These are phyloP conservation scores for Narthecium ossifragum DNA, from an alignment of 106 monocot species.

Conservation along the genomic window DNA sequence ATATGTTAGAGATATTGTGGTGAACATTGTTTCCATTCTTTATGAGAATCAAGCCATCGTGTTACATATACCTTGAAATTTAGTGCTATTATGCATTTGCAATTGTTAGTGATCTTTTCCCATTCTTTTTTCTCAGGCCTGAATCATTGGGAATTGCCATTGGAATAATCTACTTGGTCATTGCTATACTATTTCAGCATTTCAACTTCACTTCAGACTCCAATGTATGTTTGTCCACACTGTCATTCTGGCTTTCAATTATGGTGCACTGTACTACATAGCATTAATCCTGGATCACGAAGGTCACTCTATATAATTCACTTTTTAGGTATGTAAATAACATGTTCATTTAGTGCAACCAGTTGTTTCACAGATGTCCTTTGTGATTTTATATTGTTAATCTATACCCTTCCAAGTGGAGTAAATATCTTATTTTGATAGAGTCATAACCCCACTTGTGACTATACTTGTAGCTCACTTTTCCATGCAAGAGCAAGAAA, in stretches of 20 bases:
- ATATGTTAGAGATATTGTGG: background rate
- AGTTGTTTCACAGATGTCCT: background rate
- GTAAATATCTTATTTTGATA: too few relatives aligned
- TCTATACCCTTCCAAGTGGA: background rate
- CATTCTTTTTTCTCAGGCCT: constrained; percentile 40
- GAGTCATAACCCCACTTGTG: too few relatives aligned
- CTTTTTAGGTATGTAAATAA: background rate
- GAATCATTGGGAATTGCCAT: constrained; percentile 89
- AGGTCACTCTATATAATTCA: background rate
- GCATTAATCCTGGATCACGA: background rate
- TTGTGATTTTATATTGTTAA: background rate
- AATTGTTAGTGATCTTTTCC: background rate
- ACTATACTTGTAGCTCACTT: too few relatives aligned
- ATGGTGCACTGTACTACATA: too few relatives aligned
- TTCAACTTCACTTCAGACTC: constrained; percentile 89
- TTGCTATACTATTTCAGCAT: constrained; percentile 86
- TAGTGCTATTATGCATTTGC: too few relatives aligned
- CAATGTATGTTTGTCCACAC: constrained; percentile 39
- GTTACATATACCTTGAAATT: too few relatives aligned
- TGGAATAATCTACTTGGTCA: constrained; percentile 81
- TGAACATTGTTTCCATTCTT: background rate
- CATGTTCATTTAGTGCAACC: background rate
- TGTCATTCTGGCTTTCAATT: background rate
- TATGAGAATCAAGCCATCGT: background rate
- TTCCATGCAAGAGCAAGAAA: too few relatives aligned